A percentile compares a stretch with the other conserved stretches of the same genome.
These are phyloP conservation scores for Papiliotrema laurentii DNA, from an alignment of 1,284 basidiomycete genomes.

Conservation along the genomic window DNA sequence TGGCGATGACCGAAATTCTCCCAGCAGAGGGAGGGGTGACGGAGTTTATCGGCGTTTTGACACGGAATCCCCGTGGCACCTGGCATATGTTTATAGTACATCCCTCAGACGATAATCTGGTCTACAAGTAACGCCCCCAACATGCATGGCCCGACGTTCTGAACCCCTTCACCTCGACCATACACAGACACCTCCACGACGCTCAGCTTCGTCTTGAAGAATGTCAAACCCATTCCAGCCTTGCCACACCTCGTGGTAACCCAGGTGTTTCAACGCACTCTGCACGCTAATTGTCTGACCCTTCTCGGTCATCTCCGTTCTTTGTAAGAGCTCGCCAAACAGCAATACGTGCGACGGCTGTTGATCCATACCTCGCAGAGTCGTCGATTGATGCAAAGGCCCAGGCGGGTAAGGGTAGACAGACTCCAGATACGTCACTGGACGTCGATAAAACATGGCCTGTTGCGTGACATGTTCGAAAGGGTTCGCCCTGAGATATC, in stretches of 20 bases:
- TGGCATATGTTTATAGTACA: background rate
- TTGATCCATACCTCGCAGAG: constrained; percentile 56
- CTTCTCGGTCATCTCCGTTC: background rate
- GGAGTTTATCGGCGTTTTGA: constrained; percentile 13
- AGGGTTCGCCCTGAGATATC: constrained; percentile 27
- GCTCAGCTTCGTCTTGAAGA: constrained; percentile 72
- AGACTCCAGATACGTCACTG: constrained; percentile 59
- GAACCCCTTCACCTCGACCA: too few relatives aligned
- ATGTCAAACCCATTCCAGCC: constrained; percentile 59
- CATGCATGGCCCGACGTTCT: too few relatives aligned
- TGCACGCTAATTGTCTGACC: constrained; percentile 41
- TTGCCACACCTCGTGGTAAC: constrained; percentile 60
- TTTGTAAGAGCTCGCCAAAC: constrained; percentile 22
- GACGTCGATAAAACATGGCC: constrained; percentile 73
- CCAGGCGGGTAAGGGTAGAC: constrained; percentile 54
- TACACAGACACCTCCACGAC: constrained; percentile 65
- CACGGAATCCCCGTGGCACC: background rate
- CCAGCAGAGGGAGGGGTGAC: background rate
- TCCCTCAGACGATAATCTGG: background rate
- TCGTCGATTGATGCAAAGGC: constrained; percentile 21
- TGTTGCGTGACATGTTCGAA: constrained; percentile 71
- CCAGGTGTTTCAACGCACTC: constrained; percentile 54
- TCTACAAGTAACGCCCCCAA: background rate
- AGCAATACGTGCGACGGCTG: constrained; percentile 27
- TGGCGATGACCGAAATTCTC: background rate